Conservation (phyloP, 208 protist species). For the Trypanosoma boissoni region DNA sequence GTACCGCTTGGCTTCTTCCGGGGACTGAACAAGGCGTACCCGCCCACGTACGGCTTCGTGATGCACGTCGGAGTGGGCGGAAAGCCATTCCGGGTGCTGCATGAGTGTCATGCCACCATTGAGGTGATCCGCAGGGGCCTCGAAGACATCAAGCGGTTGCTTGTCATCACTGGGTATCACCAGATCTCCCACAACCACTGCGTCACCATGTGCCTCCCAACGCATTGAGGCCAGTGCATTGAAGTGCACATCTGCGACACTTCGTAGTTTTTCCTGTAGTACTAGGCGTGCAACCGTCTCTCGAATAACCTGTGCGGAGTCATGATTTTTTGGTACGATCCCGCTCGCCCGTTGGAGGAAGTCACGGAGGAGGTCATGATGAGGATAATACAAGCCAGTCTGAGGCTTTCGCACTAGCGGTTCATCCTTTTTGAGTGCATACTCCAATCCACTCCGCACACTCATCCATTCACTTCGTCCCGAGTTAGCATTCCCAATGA, state of each 20-base stretch:
- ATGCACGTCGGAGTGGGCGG: slow-evolving; percentile 11
- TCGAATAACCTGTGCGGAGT: slow-evolving; percentile 73
- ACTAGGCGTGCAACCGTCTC: slow-evolving; percentile 55
- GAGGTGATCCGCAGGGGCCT: slow-evolving; percentile 63
- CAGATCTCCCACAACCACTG: slow-evolving; percentile 58
- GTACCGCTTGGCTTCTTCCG: slow-evolving; percentile 43
- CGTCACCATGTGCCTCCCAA: slow-evolving; percentile 37
- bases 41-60: slow-evolving; percentile 4
- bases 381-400: slow-evolving; percentile 73
- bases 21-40: slow-evolving; percentile 29
- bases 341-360: slow-evolving; percentile 60
- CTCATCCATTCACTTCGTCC: slow-evolving; percentile 42
- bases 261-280: slow-evolving; percentile 64
- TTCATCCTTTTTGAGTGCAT: slow-evolving; percentile 38
- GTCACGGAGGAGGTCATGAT: slow-evolving; percentile 70
- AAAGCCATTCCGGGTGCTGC: slow-evolving; percentile 51
- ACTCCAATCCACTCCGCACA: slow-evolving; percentile 32
- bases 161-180: slow-evolving; percentile 23
- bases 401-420: slow-evolving; percentile 35
- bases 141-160: slow-evolving; percentile 45
- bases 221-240: slow-evolving; percentile 75
- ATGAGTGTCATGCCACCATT: slow-evolving; percentile 52
- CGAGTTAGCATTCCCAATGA: slow-evolving; percentile 32
- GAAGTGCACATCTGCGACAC: slow-evolving; percentile 74
- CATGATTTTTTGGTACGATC: slow-evolving; percentile 24